A percentile compares a stretch with the other conserved stretches of the same genome.
phyloP scores from a whole-genome alignment of 2,329 filamentous ascomycete genomes.

The Cladosporium oxysporum region DNA sequence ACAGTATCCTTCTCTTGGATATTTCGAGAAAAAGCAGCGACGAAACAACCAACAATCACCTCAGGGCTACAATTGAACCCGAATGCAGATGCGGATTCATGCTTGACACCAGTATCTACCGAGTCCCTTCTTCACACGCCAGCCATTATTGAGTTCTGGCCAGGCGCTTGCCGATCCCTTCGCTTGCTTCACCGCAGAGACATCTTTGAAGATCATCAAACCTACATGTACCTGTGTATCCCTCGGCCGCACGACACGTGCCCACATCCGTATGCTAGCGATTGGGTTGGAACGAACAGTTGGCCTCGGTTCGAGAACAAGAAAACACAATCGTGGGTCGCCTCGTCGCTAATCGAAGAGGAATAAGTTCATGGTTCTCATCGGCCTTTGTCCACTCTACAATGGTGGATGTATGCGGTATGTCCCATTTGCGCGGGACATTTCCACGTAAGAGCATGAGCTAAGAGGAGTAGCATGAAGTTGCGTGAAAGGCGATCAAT shows the following conservation, averaged over 20 bases:
- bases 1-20: neutral
- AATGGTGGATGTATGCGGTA: neutral
- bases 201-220: neutral
- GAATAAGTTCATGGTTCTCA: neutral
- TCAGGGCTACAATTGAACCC: too few relatives aligned
- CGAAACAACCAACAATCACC: neutral
- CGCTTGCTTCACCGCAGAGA: too few relatives aligned
- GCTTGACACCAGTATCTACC: too few relatives aligned
- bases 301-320: neutral
- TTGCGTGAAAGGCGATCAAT: neutral
- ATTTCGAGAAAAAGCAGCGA: neutral
- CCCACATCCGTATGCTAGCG: neutral
- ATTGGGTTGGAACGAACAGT: neutral
- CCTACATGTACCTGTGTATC: neutral
- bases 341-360: neutral
- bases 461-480: neutral
- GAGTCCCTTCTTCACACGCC: too few relatives aligned
- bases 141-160: too few relatives aligned
- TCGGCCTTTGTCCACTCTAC: neutral
- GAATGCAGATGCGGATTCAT: too few relatives aligned
- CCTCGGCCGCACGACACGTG: neutral
- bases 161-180: neutral
- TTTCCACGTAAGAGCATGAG: neutral
- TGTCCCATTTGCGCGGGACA: neutral
- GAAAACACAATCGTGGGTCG: neutral